Base-by-base conservation (phyloP, 202 grass and related monocot genomes). In the Musa balbisiana region DNA sequence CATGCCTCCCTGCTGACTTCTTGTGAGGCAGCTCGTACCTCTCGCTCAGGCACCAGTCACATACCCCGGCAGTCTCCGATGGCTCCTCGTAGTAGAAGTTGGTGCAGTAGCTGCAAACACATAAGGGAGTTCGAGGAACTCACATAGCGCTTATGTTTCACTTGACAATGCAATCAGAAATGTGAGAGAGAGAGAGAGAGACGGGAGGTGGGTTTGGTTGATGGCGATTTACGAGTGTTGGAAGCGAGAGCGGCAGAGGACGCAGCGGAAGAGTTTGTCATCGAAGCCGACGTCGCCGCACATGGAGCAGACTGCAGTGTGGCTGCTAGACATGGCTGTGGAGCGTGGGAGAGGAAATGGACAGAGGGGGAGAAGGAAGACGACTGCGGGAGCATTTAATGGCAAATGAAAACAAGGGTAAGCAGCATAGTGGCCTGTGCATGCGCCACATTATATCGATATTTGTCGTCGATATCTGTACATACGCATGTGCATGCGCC, bases 241-340 rank as follows among this genome's bases (percentile, higher is more conserved):
- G 85, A 83, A 89, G 68, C 91, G 95, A 67, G 71, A 76, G 58
- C 70, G 81, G 85, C 95, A 98, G 25, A 87, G 91, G 63, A 67
- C 62, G 72, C 95, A 94, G 74, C 82, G 87, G 85, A 98, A 94
- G 83, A 98, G 91, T 77, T 98, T 98, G 65, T 98, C 95, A 8
- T 81, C 80, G 87, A 98, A 94, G 24, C 95, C 95, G 66, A 98
- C 80, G 85, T 98, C 95, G 64, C 95, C 95, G 80, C 91, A 98
- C 91, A 98, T 94, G 84, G 91, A 84, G 74, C 91, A 98, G 16
- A 98, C 88, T 43, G 33, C 5, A 22, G 82, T 76, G 76, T 73
- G 71, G 68, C 76, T 80, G 19, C 85, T 56, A 62, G 68, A 84
- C 93, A 92, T 92, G 64, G 74, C 25, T 62, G 68, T 64, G 73